Evolutionary conservation across 805 yeast species (phyloP).

Genomic region (Wickerhamomyces ciferrii): DNA sequence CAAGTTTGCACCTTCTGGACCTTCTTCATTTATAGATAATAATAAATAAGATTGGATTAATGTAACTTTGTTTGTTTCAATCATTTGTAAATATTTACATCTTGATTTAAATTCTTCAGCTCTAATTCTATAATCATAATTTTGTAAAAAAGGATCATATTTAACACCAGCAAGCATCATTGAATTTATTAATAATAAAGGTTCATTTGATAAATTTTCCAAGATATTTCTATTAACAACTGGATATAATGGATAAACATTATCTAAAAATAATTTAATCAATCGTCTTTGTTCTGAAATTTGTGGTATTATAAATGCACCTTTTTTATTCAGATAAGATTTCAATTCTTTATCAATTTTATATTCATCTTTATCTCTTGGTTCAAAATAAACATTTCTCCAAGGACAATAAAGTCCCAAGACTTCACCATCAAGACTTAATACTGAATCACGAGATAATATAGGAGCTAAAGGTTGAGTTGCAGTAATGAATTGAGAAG

Average conservation of each 20-base stretch:
- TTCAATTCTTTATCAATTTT: slow-evolving; percentile 4
- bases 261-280: slow-evolving; percentile 1
- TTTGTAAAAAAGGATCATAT: background rate
- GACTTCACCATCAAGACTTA: slow-evolving; percentile 8
- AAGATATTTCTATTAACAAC: slow-evolving; percentile 1
- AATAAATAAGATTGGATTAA: slow-evolving; percentile 3
- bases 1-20: slow-evolving; percentile 5
- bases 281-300: slow-evolving; percentile 1
- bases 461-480: slow-evolving; percentile 9
- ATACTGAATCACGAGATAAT: slow-evolving; percentile 6
- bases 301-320: slow-evolving; percentile 4
- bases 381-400: slow-evolving; percentile 3
- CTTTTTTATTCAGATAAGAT: slow-evolving; percentile 2
- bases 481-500: slow-evolving; percentile 7
- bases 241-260: slow-evolving; percentile 6
- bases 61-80: slow-evolving; percentile 6
- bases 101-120: slow-evolving; percentile 2
- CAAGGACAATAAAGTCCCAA: slow-evolving; percentile 8
- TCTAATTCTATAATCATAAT: background rate
- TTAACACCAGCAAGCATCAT: slow-evolving; percentile 4
- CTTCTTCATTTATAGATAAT: slow-evolving; percentile 3
- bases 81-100: slow-evolving; percentile 4
- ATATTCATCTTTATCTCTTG: background rate
- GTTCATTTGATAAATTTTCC: background rate
- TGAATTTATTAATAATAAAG: slow-evolving; percentile 4